Conservation (phyloP, 2,329 filamentous ascomycete species). For the Clonostachys chloroleuca region DNA sequence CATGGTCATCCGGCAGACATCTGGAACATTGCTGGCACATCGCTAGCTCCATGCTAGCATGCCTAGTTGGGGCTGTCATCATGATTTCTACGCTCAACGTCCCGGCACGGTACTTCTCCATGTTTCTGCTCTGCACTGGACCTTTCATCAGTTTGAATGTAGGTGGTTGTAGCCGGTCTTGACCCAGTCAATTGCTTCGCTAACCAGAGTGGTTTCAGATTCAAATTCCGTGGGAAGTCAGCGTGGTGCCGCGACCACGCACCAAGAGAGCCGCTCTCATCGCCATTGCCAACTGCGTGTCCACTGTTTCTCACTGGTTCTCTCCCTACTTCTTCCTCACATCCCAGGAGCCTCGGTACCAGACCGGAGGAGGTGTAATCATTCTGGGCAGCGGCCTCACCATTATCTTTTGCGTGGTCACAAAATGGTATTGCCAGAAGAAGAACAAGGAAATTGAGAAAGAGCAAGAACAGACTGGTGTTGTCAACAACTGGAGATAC, state of each 20-base stretch:
- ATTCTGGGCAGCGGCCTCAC: conserved; percentile 15
- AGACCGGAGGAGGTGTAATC: conserved; percentile 18
- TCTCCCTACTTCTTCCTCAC: conserved; percentile 29
- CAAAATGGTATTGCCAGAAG: conserved; percentile 12
- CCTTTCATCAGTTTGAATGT: conserved; percentile 31
- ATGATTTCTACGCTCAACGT: conserved; percentile 33
- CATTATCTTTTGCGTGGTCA: conserved; percentile 1
- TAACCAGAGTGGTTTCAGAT: conserved; percentile 17
- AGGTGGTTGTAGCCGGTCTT: neutral
- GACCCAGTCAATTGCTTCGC: conserved; percentile 13
- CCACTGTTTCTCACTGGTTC: conserved; percentile 33
- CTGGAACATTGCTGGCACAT: conserved; percentile 34
- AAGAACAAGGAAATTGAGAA: conserved; percentile 15
- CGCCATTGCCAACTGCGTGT: conserved; percentile 33
- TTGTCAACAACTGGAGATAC: neutral
- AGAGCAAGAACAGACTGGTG: neutral
- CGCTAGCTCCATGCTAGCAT: conserved; percentile 25
- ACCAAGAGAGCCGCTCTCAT: conserved; percentile 34
- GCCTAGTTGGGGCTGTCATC: conserved; percentile 30
- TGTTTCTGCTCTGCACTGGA: conserved; percentile 31
- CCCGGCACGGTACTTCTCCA: conserved; percentile 32
- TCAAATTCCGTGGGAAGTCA: conserved; percentile 35
- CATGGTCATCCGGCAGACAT: conserved; percentile 30
- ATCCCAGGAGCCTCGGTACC: conserved; percentile 19
- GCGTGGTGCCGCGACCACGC: conserved; percentile 29